Evolutionary conservation across 2,329 filamentous ascomycete species (phyloP).

Genomic region (Xylaria digitata): DNA sequence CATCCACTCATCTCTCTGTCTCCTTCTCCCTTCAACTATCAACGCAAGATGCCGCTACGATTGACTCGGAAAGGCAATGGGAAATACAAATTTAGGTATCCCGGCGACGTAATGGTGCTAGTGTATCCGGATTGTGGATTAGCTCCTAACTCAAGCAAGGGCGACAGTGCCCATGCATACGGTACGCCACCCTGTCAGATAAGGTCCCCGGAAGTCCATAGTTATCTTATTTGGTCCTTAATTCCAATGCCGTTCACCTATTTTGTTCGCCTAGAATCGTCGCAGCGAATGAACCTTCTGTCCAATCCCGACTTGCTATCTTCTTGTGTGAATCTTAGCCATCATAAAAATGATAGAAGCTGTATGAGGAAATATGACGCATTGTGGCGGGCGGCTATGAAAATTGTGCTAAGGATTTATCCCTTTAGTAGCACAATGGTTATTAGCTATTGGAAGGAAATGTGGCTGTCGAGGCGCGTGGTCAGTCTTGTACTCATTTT

Average conservation of each 20-base stretch:
- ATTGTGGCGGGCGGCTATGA: neutral
- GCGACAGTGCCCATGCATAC: no score
- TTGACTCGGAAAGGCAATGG: neutral
- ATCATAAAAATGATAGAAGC: no score
- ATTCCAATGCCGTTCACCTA: no score
- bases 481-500: neutral
- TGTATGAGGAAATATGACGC: neutral
- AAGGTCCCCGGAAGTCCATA: no score
- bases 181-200: no score
- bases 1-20: neutral
- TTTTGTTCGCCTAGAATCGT: no score
- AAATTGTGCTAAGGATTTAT: neutral
- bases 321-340: no score
- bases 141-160: no score
- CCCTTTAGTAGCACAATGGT: neutral
- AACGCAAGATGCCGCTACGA: neutral
- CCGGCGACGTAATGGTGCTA: neutral
- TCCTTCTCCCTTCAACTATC: neutral
- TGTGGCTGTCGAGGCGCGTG: neutral
- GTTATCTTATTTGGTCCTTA: no score
- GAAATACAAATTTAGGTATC: neutral
- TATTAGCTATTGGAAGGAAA: neutral
- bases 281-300: no score
- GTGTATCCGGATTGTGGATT: no score
- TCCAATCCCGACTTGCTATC: no score